Evolutionary conservation across 768 basidiomycete species (phyloP), one percentile per base, ranked within the genome.

Genomic region (Plicaturopsis crispa): DNA sequence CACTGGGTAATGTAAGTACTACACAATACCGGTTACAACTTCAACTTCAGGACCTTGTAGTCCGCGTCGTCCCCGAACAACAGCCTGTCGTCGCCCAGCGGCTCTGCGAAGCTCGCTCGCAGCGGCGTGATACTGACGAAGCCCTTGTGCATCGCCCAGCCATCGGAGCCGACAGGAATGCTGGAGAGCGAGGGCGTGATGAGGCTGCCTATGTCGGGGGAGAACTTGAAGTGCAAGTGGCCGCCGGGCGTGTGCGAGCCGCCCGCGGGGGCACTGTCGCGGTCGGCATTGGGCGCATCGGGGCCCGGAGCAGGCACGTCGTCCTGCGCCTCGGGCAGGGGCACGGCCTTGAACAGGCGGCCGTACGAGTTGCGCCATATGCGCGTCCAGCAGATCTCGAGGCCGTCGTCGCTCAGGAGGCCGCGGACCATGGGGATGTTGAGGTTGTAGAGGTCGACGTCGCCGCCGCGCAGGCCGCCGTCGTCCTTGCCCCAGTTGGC

Each of bases 291-390:
- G 18, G 59, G 43, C 17, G 70, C 54, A 48, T 75, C 72, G 5
- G 72, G 66, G 11, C 68, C 71, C 26, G 69, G 64, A 34, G 67
- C 48, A 18, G 55, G 62, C 21, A 59, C 45, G 20, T 53, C 48
- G 33, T 24, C 36, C 43, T 48, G 49, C 24, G 40, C 41, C 11
- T 38, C 41, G 19, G 22, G 33, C 17, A 44, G 43, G 40, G 18
- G 62, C 28, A 70, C 52, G 26, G 63, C 57, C 54, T 78, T 78
- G 72, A 93, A 93, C 38, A 92, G 67, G 38, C 78, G 68, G 3
- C 84, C 83, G 51, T 93, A 94, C 7, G 79, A 73, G 53, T 84
- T 94, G 33, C 84, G 73, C 87, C 86, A 91, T 61, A 92, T 75
- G 19, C 57, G 67, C 8, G 92, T 88, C 86, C 89, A 92, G 48